Percentiles rank a stretch among this genome's conserved stretches.
phyloP scores from a whole-genome alignment of 2,329 filamentous ascomycete species.

The Scytalidium lignicola region DNA sequence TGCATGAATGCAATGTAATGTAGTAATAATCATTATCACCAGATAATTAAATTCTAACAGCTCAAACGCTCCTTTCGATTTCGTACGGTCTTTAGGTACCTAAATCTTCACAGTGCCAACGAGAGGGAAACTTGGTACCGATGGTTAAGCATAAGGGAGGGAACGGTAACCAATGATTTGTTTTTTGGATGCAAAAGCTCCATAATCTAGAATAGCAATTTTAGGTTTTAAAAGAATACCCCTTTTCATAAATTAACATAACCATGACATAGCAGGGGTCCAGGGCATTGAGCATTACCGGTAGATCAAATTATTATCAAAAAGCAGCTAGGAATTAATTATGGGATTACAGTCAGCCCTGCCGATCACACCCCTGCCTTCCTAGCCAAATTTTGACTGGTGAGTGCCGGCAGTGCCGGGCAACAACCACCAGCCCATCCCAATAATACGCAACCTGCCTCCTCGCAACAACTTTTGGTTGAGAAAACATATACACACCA shows the following conservation, averaged over 20 bases:
- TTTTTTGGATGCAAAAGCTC: too few species aligned
- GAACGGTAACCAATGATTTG: too few species aligned
- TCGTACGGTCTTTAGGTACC: too few species aligned
- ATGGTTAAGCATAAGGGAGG: too few species aligned
- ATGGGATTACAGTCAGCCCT: background rate
- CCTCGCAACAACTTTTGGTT: background rate
- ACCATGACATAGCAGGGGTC: background rate
- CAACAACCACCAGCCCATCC: background rate
- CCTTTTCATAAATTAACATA: background rate
- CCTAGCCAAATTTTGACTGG: background rate
- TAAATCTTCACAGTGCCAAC: too few species aligned
- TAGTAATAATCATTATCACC: constrained; percentile 10
- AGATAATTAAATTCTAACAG: background rate
- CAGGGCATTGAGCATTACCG: background rate
- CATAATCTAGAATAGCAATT: too few species aligned
- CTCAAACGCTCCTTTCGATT: background rate
- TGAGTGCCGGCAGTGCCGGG: background rate
- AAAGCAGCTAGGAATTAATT: background rate
- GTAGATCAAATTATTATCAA: too few species aligned
- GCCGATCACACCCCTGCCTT: background rate
- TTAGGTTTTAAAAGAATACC: background rate
- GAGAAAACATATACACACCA: background rate
- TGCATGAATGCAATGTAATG: constrained; percentile 9
- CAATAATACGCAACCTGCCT: background rate
- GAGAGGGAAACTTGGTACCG: too few species aligned